Evolutionary conservation across 108 stramenopile species (phyloP), one percentile per base, ranked within the genome.

Genomic region (Seminavis robusta): DNA sequence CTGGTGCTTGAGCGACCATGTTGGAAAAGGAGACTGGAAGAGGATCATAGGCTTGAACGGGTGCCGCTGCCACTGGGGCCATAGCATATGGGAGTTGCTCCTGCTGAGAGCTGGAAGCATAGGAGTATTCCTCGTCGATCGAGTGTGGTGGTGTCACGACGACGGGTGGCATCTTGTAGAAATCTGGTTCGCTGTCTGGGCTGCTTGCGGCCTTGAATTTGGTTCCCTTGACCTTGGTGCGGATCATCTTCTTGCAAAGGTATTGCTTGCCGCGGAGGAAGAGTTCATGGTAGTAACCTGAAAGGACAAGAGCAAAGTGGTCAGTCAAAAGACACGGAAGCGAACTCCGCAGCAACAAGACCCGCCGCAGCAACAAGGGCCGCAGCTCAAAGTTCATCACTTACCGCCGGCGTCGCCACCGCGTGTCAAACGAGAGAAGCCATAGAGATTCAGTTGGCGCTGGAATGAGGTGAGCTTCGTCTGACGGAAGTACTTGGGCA

Each of bases 391-490:
- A n/a, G n/a, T n/a, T n/a, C n/a, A n/a, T n/a, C n/a, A 79, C 41
- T 76, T 76, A 16, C 47, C 65, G 25, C 76, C 76, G 24, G 69
- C 42, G 55, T 85, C 83, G 5, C 47, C 15, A 7, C 83, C 83
- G n/a, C 54, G 33, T 16, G 76, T 81, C 10, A 84, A 47, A 34
- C 76, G 72, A 21, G 33, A 38, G 44, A 80, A 84, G 19, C 76
- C 77, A 53, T 84, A 78, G 3, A 54, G 52, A 54, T 89, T 86
- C 19, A 92, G 74, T 59, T 94, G 90, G 20, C 94, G 52, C 55
- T 94, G 90, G 55, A 95, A 92, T 51, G 77, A 77, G n/a, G 89
- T 80, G 58, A 83, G 74, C 74, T 88, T 90, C 59, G 46, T 41
- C 25, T 66, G 65, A 11, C 61, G 55, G 28, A 71, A 63, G 45